Percentiles rank a stretch among this genome's conserved stretches.
These are phyloP conservation scores for Hura crepitans DNA, from an alignment of 441 rosid genomes.

Conservation along the genomic window DNA sequence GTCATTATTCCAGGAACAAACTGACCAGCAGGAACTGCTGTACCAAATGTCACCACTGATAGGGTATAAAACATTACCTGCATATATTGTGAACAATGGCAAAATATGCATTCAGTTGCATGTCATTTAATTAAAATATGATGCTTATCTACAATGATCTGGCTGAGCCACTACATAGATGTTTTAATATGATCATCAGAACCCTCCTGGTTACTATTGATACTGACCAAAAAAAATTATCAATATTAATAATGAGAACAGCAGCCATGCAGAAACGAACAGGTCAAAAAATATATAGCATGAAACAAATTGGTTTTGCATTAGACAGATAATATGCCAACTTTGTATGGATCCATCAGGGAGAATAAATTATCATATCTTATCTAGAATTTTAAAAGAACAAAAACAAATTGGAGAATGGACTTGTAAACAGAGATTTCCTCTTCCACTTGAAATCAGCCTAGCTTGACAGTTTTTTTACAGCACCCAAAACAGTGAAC, in stretches of 20 bases:
- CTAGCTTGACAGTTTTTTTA: background rate
- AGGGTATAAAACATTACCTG: conserved; percentile 95
- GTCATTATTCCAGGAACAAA: conserved; percentile 99
- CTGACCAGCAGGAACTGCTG: conserved; percentile 99
- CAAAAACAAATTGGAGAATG: background rate
- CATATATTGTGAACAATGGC: conserved; percentile 14
- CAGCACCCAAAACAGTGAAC: background rate
- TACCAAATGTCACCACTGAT: conserved; percentile 94
- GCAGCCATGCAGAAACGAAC: too few species aligned
- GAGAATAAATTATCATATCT: background rate
- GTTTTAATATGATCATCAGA: background rate
- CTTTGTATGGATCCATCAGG: background rate
- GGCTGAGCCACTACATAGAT: background rate
- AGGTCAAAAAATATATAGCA: background rate
- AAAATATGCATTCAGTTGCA: background rate
- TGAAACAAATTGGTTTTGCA: background rate
- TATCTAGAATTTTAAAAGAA: background rate
- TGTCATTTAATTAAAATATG: conserved; percentile 9
- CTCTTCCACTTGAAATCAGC: background rate
- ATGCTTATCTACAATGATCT: background rate
- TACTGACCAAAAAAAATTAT: background rate
- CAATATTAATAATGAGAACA: too few species aligned
- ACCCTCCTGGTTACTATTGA: background rate
- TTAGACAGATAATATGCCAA: background rate
- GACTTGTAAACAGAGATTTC: background rate